These are phyloP conservation scores for Vanrija humicola DNA, from an alignment of 1,284 basidiomycete genomes.

Conservation along the genomic window DNA sequence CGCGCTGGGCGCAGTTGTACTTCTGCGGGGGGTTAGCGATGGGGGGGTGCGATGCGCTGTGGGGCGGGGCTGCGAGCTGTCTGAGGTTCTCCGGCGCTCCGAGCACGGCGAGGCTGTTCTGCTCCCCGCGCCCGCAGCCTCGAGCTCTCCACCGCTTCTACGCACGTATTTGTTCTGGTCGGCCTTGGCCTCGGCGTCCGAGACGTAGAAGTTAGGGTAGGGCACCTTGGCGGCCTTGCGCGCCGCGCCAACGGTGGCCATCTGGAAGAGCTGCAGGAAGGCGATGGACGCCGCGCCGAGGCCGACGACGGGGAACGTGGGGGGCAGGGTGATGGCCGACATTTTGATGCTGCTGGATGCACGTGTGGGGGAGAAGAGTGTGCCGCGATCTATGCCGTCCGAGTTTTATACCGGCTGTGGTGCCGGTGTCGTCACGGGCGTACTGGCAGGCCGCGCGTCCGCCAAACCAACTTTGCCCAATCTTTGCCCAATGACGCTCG, in stretches of 20 bases:
- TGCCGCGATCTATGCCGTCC: too few relatives aligned
- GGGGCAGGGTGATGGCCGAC: slow-evolving; percentile 18
- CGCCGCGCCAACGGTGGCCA: slow-evolving; percentile 14
- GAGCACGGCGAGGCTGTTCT: too few relatives aligned
- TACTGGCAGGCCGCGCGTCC: too few relatives aligned
- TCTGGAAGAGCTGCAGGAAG: slow-evolving; percentile 33
- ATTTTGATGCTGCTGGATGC: too few relatives aligned
- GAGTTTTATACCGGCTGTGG: background rate
- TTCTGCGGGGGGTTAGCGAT: slow-evolving; percentile 10
- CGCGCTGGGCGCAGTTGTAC: slow-evolving; percentile 43
- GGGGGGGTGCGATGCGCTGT: too few relatives aligned
- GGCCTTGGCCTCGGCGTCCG: slow-evolving; percentile 36
- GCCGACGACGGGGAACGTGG: slow-evolving; percentile 36
- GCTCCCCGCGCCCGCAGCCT: too few relatives aligned
- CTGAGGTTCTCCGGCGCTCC: too few relatives aligned
- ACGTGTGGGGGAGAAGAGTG: too few relatives aligned
- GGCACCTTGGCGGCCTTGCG: slow-evolving; percentile 27
- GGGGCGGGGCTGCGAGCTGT: slow-evolving; percentile 4
- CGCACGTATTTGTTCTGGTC: slow-evolving; percentile 36
- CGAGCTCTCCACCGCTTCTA: slow-evolving; percentile 28
- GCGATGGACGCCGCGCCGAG: slow-evolving; percentile 26
- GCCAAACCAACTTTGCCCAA: too few relatives aligned
- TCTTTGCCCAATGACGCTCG: too few relatives aligned
- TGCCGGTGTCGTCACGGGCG: too few relatives aligned
- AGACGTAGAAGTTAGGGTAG: slow-evolving; percentile 40